phyloP scores from a whole-genome alignment of 2,329 filamentous ascomycete species.

The Uncinocarpus reesii region DNA sequence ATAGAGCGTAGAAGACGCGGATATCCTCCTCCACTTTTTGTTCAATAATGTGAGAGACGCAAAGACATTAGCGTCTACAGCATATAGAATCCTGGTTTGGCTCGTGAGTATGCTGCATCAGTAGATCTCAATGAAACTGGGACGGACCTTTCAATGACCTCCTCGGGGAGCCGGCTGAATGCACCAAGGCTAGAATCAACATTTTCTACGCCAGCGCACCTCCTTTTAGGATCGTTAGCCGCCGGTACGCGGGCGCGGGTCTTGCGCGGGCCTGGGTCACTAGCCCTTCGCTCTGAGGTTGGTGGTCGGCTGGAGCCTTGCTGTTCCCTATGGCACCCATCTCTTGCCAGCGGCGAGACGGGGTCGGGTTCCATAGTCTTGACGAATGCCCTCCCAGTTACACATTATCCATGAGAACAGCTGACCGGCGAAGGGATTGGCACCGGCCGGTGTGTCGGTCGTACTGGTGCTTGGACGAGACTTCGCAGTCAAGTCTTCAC shows the following conservation, averaged over 20 bases:
- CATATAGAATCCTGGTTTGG: conserved; percentile 36
- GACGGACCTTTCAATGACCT: conserved; percentile 16
- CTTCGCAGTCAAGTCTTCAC: not conserved
- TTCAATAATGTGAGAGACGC: conserved; percentile 39
- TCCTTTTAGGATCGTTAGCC: not conserved
- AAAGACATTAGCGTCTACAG: conserved; percentile 39
- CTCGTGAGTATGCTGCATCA: conserved; percentile 9
- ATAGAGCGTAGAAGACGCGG: conserved; percentile 37
- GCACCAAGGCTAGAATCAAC: not conserved
- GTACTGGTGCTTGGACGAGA: not conserved
- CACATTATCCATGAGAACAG: conserved; percentile 11
- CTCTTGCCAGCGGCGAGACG: conserved; percentile 7
- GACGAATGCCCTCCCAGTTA: conserved; percentile 3
- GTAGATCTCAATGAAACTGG: not conserved
- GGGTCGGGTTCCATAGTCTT: conserved; percentile 16
- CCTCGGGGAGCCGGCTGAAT: conserved; percentile 11
- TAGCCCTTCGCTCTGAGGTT: not conserved
- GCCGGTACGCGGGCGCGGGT: not conserved
- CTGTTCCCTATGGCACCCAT: conserved; percentile 12
- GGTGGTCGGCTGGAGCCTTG: not conserved
- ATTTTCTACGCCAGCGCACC: not conserved
- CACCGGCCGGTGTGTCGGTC: not conserved
- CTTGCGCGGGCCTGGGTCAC: not conserved
- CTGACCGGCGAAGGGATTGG: not conserved
- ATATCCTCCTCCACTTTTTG: conserved; percentile 35